Evolutionary conservation across 2,329 filamentous ascomycete genomes (phyloP).

Genomic region (Monosporascus sp.): DNA sequence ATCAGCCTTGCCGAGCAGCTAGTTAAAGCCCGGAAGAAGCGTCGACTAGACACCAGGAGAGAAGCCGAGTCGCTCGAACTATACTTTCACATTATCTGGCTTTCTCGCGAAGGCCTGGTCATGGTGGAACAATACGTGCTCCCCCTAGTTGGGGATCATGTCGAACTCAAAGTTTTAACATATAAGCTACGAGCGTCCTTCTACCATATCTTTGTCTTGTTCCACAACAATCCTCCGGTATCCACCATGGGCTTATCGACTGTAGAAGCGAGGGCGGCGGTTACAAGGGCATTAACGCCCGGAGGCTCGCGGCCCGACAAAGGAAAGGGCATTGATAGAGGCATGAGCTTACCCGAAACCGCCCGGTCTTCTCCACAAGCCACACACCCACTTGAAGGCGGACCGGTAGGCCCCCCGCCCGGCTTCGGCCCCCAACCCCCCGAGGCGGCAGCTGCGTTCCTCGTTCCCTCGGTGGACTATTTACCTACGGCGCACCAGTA

Average conservation of each 20-base stretch:
- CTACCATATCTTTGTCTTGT: conserved; percentile 93
- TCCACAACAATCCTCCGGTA: conserved; percentile 84
- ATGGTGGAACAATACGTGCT: conserved; percentile 85
- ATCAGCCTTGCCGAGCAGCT: conserved; percentile 82
- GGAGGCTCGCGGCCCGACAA: conserved; percentile 32
- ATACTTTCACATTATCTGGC: conserved; percentile 88
- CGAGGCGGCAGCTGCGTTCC: conserved; percentile 60
- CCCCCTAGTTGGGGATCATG: conserved; percentile 73
- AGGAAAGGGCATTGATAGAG: conserved; percentile 44
- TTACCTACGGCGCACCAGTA: conserved; percentile 74
- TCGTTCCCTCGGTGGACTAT: conserved; percentile 76
- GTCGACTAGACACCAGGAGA: conserved; percentile 72
- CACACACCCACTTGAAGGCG: conserved; percentile 49
- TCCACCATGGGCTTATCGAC: conserved; percentile 48
- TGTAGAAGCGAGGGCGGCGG: conserved; percentile 1
- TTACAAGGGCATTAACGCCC: conserved; percentile 4
- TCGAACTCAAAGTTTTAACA: conserved; percentile 81
- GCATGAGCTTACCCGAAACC: conserved; percentile 37
- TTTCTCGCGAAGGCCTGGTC: conserved; percentile 82
- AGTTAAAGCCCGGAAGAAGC: conserved; percentile 74
- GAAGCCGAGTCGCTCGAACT: conserved; percentile 76
- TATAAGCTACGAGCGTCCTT: conserved; percentile 92
- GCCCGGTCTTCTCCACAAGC: conserved; percentile 42
- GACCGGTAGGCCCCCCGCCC: conserved; percentile 52
- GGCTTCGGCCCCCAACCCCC: conserved; percentile 40